These are phyloP conservation scores for Penicillium goetzii DNA, from an alignment of 495 filamentous ascomycete genomes.

Conservation along the genomic window DNA sequence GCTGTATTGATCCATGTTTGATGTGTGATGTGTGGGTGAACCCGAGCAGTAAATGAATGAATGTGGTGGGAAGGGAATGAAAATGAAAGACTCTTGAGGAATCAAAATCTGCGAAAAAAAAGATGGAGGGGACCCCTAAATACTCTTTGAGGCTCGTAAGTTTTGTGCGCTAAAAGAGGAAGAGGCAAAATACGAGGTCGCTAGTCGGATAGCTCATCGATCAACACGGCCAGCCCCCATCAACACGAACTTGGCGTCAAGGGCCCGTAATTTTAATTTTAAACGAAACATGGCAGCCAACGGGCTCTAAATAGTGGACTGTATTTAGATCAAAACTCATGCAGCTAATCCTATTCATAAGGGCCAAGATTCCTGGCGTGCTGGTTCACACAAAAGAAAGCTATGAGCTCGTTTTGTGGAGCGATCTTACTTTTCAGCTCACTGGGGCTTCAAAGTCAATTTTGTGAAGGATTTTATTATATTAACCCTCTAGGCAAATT, in stretches of 20 bases:
- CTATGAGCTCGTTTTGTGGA: too few species aligned
- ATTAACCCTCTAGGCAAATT: background rate
- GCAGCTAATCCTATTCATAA: background rate
- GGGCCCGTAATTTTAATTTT: background rate
- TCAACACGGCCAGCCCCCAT: background rate
- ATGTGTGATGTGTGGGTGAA: background rate
- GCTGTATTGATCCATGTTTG: background rate
- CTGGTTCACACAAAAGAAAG: background rate
- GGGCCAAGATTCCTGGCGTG: background rate
- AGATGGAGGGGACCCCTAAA: background rate
- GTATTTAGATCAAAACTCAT: background rate
- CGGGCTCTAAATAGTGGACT: background rate
- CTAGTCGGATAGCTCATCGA: background rate
- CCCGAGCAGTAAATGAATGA: background rate
- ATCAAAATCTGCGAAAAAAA: background rate
- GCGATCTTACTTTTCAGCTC: too few species aligned
- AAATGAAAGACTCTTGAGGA: background rate
- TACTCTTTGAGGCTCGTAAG: slow-evolving; percentile 6
- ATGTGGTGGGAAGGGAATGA: background rate
- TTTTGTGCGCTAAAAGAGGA: background rate
- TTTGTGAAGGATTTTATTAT: too few species aligned
- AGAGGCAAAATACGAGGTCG: slow-evolving; percentile 1
- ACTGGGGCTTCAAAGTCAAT: too few species aligned
- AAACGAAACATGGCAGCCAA: background rate
- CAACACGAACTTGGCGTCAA: background rate